Conservation (phyloP, 2,329 filamentous ascomycete species). For the Fusarium secorum region DNA sequence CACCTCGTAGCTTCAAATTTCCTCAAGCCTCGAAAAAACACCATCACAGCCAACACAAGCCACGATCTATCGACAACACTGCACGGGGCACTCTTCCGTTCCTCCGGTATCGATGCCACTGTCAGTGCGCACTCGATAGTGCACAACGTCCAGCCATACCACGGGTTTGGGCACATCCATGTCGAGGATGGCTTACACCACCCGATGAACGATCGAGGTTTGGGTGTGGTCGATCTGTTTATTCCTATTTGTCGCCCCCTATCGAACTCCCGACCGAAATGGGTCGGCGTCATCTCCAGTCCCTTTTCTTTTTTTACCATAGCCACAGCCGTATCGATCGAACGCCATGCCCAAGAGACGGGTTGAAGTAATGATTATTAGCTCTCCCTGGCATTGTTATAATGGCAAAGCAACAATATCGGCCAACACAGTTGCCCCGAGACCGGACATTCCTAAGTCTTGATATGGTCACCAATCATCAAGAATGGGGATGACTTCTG, state of each 20-base stretch:
- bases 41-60: background rate
- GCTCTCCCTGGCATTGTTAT: background rate
- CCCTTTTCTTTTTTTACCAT: background rate
- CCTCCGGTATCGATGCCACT: background rate
- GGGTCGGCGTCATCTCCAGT: slow-evolving; percentile 3
- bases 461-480: background rate
- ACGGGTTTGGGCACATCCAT: background rate
- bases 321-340: background rate
- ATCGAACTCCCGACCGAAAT: slow-evolving; percentile 6
- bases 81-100: background rate
- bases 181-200: background rate
- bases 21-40: background rate
- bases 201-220: background rate
- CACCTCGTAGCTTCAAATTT: background rate
- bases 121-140: background rate
- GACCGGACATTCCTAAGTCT: background rate
- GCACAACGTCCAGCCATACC: background rate
- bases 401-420: background rate
- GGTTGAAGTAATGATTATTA: background rate
- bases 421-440: background rate
- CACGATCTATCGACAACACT: background rate
- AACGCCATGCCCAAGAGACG: slow-evolving; percentile 6
- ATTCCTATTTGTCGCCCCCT: background rate
- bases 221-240: background rate
- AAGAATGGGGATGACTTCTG: background rate